A percentile compares a stretch with the other conserved stretches of the same genome.
Conservation (phyloP, 345 rosid genomes). For the Jatropha curcas region DNA sequence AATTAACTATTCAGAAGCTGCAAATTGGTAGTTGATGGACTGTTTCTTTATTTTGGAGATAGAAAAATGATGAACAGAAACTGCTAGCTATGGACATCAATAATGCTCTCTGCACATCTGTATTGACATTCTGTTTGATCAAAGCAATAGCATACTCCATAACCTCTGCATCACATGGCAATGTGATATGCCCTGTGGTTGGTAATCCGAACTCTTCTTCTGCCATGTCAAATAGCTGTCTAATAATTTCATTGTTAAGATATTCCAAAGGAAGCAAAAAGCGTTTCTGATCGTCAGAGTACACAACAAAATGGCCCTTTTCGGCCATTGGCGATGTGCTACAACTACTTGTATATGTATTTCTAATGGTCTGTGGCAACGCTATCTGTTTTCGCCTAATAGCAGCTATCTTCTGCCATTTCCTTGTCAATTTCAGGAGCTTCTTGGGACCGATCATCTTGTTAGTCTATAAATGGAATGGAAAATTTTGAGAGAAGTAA, state of each 20-base stretch:
- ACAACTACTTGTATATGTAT: background rate
- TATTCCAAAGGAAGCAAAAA: slow-evolving; percentile 12
- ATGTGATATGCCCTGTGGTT: background rate
- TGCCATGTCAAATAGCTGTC: slow-evolving; percentile 8
- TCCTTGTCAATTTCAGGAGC: slow-evolving; percentile 13
- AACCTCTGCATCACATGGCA: slow-evolving; percentile 13
- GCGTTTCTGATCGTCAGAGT: slow-evolving; percentile 4
- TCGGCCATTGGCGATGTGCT: slow-evolving; percentile 5
- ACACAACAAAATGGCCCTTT: slow-evolving; percentile 15
- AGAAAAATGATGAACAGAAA: background rate
- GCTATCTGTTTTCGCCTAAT: background rate
- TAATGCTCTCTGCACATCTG: slow-evolving; percentile 1
- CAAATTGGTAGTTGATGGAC: background rate
- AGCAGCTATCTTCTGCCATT: slow-evolving; percentile 18
- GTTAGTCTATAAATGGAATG: background rate
- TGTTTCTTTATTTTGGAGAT: background rate
- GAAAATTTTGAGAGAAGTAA: background rate
- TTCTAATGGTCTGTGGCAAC: background rate
- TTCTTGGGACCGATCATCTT: slow-evolving; percentile 10
- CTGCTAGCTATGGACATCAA: background rate
- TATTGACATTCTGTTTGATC: slow-evolving; percentile 4
- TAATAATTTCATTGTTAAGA: slow-evolving; percentile 12
- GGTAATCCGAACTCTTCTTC: slow-evolving; percentile 12
- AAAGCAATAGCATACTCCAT: slow-evolving; percentile 15
- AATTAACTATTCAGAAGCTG: background rate